Percentiles rank a stretch among this genome's conserved stretches.
These are phyloP conservation scores for Myrmaecium sp. DNA, from an alignment of 2,329 filamentous ascomycete genomes.

Conservation along the genomic window DNA sequence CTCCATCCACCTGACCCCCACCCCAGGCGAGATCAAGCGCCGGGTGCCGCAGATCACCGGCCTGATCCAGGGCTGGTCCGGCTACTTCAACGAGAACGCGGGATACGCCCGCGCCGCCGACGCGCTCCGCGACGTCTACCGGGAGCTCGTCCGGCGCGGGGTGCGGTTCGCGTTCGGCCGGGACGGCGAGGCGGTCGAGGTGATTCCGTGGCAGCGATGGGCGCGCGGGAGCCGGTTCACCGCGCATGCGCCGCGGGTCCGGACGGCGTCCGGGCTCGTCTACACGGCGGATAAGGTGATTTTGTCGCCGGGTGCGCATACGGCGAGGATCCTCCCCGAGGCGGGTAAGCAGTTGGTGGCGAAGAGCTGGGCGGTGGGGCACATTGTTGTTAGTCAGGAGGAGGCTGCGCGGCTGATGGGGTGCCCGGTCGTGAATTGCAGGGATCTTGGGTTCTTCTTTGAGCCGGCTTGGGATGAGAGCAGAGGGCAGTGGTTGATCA, in stretches of 20 bases:
- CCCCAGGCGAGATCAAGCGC: slow-evolving; percentile 23
- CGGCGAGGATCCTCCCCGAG: slow-evolving; percentile 30
- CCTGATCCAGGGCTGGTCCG: slow-evolving; percentile 34
- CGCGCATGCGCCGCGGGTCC: slow-evolving; percentile 20
- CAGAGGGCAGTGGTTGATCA: too few relatives aligned
- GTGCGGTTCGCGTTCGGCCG: slow-evolving; percentile 29
- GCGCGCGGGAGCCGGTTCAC: slow-evolving; percentile 11
- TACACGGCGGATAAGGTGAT: slow-evolving; percentile 28
- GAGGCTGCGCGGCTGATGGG: slow-evolving; percentile 38
- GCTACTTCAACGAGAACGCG: slow-evolving; percentile 40
- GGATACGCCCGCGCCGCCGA: slow-evolving; percentile 41
- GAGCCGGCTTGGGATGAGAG: slow-evolving; percentile 43
- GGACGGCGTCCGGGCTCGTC: slow-evolving; percentile 21
- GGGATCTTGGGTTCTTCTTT: slow-evolving; percentile 49
- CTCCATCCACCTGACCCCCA: slow-evolving; percentile 20
- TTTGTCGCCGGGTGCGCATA: slow-evolving; percentile 35
- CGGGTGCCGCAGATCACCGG: slow-evolving; percentile 32
- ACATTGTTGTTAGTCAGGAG: slow-evolving; percentile 37
- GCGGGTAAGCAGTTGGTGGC: slow-evolving; percentile 35
- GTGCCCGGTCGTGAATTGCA: slow-evolving; percentile 43
- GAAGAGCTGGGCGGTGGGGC: slow-evolving; percentile 42
- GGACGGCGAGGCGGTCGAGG: slow-evolving; percentile 18
- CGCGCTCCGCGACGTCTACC: slow-evolving; percentile 29
- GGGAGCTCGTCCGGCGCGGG: slow-evolving; percentile 25
- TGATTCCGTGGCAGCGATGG: slow-evolving; percentile 22